Percentiles rank a stretch among this genome's conserved stretches.
Evolutionary conservation across 1,284 basidiomycete genomes (phyloP).

Genomic region (Volvariella volvacea): DNA sequence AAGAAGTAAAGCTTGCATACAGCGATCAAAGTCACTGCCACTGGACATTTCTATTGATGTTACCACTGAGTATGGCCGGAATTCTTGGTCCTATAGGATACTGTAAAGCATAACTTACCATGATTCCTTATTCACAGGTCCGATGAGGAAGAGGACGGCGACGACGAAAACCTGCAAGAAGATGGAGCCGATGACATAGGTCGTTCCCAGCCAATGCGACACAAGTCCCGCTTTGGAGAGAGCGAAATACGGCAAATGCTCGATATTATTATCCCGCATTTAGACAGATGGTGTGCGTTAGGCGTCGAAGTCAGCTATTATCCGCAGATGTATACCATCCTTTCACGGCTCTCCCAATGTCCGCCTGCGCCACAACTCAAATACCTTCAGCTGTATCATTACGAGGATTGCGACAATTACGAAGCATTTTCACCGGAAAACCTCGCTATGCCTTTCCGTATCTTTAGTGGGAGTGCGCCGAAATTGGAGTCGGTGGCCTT

Average conservation of each 20-base stretch:
- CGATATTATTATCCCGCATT: constrained; percentile 44
- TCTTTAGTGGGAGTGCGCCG: constrained; percentile 53
- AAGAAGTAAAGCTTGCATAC: constrained; percentile 32
- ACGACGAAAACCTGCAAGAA: constrained; percentile 10
- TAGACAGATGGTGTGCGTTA: constrained; percentile 44
- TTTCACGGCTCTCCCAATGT: constrained; percentile 34
- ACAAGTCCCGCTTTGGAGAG: constrained; percentile 9
- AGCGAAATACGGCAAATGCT: constrained; percentile 24
- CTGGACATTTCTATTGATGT: constrained; percentile 43
- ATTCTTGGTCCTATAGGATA: constrained; percentile 18
- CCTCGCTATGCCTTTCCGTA: constrained; percentile 28
- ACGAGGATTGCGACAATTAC: constrained; percentile 38
- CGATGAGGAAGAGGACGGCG: constrained; percentile 15
- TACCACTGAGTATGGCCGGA: constrained; percentile 14
- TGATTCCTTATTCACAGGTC: constrained; percentile 8
- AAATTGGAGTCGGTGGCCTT: constrained; percentile 37
- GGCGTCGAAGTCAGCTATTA: constrained; percentile 38
- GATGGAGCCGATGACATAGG: too few relatives aligned
- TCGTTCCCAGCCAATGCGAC: constrained; percentile 19
- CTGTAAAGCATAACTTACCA: constrained; percentile 19
- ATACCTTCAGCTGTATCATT: constrained; percentile 41
- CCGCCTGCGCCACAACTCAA: constrained; percentile 45
- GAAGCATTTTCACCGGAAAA: constrained; percentile 29
- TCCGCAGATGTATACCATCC: constrained; percentile 36
- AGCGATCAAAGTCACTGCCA: constrained; percentile 38